Evolutionary conservation across 306 rosid species (phyloP).

Genomic region (Quercus wislizeni): DNA sequence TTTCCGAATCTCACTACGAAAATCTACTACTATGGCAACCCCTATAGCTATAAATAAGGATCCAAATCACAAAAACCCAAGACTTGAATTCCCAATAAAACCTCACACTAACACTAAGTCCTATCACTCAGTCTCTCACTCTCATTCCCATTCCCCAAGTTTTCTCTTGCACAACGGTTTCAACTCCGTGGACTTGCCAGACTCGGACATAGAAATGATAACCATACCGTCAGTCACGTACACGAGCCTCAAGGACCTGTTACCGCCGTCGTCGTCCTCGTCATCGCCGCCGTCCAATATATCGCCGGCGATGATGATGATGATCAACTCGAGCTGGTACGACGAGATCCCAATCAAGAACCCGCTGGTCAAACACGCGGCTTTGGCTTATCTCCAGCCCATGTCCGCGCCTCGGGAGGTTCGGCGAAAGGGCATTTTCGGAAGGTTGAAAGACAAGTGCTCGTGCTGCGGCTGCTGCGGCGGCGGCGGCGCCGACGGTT

Average conservation of each 20-base stretch:
- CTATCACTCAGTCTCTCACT: neutral
- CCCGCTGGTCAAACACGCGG: conserved; percentile 69
- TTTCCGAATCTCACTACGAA: too few relatives aligned
- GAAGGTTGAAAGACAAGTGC: conserved; percentile 24
- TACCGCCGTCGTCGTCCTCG: conserved; percentile 24
- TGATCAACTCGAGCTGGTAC: conserved; percentile 35
- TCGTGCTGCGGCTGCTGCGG: neutral
- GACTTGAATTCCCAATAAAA: neutral
- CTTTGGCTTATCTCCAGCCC: conserved; percentile 64
- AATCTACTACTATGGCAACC: conserved; percentile 2
- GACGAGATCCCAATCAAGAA: conserved; percentile 63
- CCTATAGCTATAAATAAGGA: neutral
- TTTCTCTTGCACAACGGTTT: conserved; percentile 27
- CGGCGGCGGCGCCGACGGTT: too few relatives aligned
- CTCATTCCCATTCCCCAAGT: conserved; percentile 12
- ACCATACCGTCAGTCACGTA: conserved; percentile 25
- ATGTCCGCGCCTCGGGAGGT: conserved; percentile 32
- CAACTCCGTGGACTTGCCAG: neutral
- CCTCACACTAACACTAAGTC: neutral
- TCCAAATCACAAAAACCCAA: neutral
- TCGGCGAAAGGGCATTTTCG: conserved; percentile 2
- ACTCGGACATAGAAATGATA: conserved; percentile 36
- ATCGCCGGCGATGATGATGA: conserved; percentile 14
- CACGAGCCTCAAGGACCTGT: conserved; percentile 58
- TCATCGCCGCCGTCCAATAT: neutral